Evolutionary conservation across 345 rosid species (phyloP).

Genomic region (Gossypium bickii): DNA sequence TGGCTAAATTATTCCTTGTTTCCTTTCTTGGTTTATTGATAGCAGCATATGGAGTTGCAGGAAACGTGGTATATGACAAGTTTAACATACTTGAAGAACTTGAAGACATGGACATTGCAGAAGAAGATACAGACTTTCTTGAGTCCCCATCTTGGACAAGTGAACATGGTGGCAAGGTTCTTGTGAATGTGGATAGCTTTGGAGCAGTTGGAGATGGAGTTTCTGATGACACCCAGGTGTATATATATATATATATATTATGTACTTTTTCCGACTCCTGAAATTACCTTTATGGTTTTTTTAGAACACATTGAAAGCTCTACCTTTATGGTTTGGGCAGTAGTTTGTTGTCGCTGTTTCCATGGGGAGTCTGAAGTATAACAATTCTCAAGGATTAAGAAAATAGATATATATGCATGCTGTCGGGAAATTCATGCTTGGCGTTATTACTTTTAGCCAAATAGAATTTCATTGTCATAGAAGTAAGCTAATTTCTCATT

Average conservation of each 20-base stretch:
- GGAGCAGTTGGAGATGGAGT: conserved; percentile 86
- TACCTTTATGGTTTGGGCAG: background rate
- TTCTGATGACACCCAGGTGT: conserved; percentile 91
- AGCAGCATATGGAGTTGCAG: conserved; percentile 47
- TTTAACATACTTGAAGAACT: conserved; percentile 50
- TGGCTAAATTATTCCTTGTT: conserved; percentile 50
- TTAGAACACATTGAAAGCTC: background rate
- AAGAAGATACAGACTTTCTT: conserved; percentile 40
- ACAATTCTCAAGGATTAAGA: background rate
- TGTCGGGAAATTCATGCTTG: background rate
- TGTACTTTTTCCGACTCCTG: background rate
- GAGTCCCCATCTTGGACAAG: conserved; percentile 47
- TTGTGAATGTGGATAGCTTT: conserved; percentile 91
- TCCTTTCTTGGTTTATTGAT: conserved; percentile 48
- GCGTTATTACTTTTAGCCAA: background rate
- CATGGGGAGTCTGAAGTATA: background rate
- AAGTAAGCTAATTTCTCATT: background rate
- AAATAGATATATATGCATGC: background rate
- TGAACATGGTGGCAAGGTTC: conserved; percentile 55
- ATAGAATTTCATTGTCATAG: background rate
- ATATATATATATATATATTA: conserved; percentile 21
- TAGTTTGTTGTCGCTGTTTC: background rate
- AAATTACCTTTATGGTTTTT: background rate
- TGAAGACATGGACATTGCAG: conserved; percentile 48
- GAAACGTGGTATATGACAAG: conserved; percentile 29